phyloP scores from a whole-genome alignment of 768 basidiomycete genomes.

The Auriscalpium vulgare region DNA sequence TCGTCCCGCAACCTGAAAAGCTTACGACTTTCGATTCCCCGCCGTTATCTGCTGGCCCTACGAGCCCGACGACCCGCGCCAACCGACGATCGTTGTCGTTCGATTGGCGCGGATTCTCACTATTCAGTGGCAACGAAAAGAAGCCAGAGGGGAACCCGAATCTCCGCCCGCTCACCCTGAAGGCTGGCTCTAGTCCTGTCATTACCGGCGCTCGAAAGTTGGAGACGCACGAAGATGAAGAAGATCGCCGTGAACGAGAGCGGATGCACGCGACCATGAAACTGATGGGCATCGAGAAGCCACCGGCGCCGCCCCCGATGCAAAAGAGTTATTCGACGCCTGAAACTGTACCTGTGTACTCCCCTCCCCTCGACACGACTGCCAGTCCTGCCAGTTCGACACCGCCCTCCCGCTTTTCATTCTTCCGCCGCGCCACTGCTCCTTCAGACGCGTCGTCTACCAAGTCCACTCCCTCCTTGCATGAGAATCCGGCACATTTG shows the following conservation, averaged over 20 bases:
- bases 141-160: conserved; percentile 43
- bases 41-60: conserved; percentile 12
- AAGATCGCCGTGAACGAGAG: conserved; percentile 81
- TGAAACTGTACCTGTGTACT: conserved; percentile 6
- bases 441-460: conserved; percentile 42
- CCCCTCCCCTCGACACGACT: conserved; percentile 19
- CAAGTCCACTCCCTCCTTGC: conserved; percentile 33
- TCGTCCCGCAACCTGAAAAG: conserved; percentile 25
- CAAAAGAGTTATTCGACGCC: conserved; percentile 36
- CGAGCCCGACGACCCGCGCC: conserved; percentile 19
- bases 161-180: conserved; percentile 67
- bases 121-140: conserved; percentile 60
- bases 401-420: conserved; percentile 50
- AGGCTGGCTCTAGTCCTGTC: conserved; percentile 48
- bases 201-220: conserved; percentile 67
- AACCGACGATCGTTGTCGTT: conserved; percentile 77
- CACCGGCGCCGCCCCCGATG: conserved; percentile 34
- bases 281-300: conserved; percentile 82
- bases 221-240: conserved; percentile 87
- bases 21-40: conserved; percentile 27
- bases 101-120: conserved; percentile 74
- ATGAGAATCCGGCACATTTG: conserved; percentile 31
- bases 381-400: conserved; percentile 24
- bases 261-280: conserved; percentile 88
- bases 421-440: conserved; percentile 54